phyloP scores from a whole-genome alignment of 352 stramenopile species.

The Elongisporangium undulatum region DNA sequence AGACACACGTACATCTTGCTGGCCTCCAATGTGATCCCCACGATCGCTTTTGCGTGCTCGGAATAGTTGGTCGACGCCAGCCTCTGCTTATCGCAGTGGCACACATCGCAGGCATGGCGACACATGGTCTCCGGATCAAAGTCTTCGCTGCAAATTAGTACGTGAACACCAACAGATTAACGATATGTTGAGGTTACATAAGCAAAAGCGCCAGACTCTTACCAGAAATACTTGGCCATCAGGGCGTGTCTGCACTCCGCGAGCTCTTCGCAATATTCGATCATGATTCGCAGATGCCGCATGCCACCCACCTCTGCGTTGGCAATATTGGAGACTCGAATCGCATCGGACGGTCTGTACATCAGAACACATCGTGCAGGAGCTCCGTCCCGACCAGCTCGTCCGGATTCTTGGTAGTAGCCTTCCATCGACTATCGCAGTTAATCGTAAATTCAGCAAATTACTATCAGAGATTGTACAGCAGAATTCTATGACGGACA shows the following conservation, averaged over 20 bases:
- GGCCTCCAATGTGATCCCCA: conserved; percentile 33
- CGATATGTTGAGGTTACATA: background rate
- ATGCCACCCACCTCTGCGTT: conserved; percentile 59
- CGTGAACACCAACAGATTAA: background rate
- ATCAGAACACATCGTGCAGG: conserved; percentile 84
- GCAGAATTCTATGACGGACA: background rate
- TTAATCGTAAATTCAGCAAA: background rate
- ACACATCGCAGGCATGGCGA: conserved; percentile 42
- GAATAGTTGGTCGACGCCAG: conserved; percentile 28
- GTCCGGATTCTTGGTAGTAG: conserved; percentile 97
- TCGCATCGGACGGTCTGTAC: conserved; percentile 75
- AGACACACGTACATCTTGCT: conserved; percentile 34
- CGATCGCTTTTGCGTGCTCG: conserved; percentile 46
- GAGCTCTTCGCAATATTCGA: conserved; percentile 47
- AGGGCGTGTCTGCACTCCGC: conserved; percentile 32
- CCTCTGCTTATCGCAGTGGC: conserved; percentile 20
- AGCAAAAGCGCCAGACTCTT: conserved; percentile 2
- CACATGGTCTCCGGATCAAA: conserved; percentile 37
- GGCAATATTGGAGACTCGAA: conserved; percentile 65
- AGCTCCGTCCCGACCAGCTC: conserved; percentile 93
- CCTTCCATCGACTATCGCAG: conserved; percentile 86
- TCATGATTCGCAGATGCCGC: conserved; percentile 59
- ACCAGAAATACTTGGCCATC: conserved; percentile 61
- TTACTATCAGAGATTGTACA: background rate
- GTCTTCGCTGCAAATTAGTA: conserved; percentile 20